Evolutionary conservation across 164 flowering plant species (phyloP), one percentile per base, ranked within the genome.

Genomic region (Vitis rupestris): DNA sequence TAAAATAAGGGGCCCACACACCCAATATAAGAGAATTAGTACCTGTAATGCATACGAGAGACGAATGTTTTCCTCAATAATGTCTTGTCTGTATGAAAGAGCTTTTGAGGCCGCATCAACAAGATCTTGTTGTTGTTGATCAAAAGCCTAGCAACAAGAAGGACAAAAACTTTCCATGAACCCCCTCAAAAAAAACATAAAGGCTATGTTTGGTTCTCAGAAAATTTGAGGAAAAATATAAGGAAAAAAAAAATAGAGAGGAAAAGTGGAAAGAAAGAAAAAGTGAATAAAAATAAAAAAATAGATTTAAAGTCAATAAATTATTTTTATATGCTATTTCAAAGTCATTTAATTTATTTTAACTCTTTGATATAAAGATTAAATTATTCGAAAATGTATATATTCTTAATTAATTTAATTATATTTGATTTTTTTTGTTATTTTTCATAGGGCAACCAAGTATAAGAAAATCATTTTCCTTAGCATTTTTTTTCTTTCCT

Each of bases 101-200:
- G 99, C 97, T 86, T 92, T 96, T 51, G 98, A 91, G 61, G 95
- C 90, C 29, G 97, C 98, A 79, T 89, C 95, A 69, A 90, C 92
- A 69, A 96, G 86, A 77, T 96, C 98, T 60, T 93, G 97, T 64
- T 96, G 99, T 78, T 96, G 99, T 79, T 92, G 97, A 86, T 96
- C 99, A 80, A 96, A 93, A 59, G 99, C 99, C 99, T 95, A 66
- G 55, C 53, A 66, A 67, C 60, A 74, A 54, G 59, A 68, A 50
- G 15, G 30, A 15, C 50, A 37, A 15, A 10, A 61, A 54, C 31
- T 23, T 37, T 15, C 15, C n/a, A n/a, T 16, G 8, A 9, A 58
- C 14, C n/a, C 47, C 31, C 59, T 37, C 4, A 37, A 37, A 37
- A 37, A 37, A 37, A 37, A 37, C 44, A 37, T 6, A 23, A 23